Percentiles rank a stretch among this genome's conserved stretches.
phyloP scores from a whole-genome alignment of 2,329 filamentous ascomycete genomes.

The Beauveria sp. region DNA sequence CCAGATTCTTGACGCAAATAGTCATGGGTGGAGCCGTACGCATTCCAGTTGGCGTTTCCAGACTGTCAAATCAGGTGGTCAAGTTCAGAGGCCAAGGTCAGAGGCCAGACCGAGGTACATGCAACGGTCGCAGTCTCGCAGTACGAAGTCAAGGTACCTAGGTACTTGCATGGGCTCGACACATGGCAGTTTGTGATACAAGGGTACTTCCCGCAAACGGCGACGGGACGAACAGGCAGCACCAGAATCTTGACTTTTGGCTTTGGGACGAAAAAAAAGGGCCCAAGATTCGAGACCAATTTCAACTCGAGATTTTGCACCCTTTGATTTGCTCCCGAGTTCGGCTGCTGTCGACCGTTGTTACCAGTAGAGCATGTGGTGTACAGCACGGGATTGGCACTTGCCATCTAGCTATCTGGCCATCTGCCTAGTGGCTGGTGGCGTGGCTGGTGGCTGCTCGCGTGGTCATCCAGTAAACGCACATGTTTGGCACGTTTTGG shows the following conservation, averaged over 20 bases:
- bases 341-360: no score
- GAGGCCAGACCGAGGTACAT: no score
- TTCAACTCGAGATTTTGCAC: no score
- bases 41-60: not conserved
- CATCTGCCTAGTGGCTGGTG: not conserved
- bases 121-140: no score
- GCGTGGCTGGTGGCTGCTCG: not conserved
- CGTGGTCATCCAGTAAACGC: not conserved
- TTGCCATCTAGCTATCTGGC: no score
- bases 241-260: not conserved
- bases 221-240: not conserved
- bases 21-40: not conserved
- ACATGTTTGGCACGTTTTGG: slow-evolving; percentile 9
- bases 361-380: no score
- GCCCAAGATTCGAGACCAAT: no score
- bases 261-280: not conserved
- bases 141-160: not conserved
- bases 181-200: not conserved
- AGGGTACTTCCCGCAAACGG: slow-evolving; percentile 4
- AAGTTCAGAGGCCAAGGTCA: no score
- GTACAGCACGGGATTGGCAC: no score
- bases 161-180: not conserved
- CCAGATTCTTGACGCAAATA: not conserved
- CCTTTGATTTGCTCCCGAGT: no score
- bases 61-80: not conserved